A percentile compares a stretch with the other conserved stretches of the same genome.
Conservation (phyloP, 2,329 filamentous ascomycete genomes). For the Ciborinia camelliae region DNA sequence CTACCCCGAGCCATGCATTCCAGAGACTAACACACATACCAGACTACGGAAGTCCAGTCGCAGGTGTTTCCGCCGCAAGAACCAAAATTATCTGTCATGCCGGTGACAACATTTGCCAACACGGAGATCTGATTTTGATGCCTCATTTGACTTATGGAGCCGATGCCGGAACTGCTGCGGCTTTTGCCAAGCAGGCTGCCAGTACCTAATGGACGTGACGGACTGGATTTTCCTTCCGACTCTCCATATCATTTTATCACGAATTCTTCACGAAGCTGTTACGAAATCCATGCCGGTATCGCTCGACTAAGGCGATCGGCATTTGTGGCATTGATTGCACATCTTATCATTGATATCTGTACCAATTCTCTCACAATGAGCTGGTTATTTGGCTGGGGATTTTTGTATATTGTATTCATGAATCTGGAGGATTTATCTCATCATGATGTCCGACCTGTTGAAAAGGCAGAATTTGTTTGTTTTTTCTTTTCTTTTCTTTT, state of each 20-base stretch:
- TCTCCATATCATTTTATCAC: background rate
- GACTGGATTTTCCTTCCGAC: background rate
- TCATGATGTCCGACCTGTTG: background rate
- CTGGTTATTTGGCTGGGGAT: background rate
- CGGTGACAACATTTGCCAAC: constrained; percentile 30
- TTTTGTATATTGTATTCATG: background rate
- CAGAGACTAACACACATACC: background rate
- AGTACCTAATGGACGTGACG: background rate
- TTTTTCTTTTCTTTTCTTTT: too few species aligned
- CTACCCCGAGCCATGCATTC: background rate
- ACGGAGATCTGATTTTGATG: constrained; percentile 21
- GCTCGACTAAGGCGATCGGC: background rate
- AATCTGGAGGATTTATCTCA: background rate
- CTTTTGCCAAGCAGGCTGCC: constrained; percentile 23
- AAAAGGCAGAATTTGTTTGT: too few species aligned
- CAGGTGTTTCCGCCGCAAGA: constrained; percentile 23
- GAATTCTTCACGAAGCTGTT: background rate
- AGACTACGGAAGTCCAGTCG: constrained; percentile 28
- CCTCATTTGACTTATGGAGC: constrained; percentile 30
- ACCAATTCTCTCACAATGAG: background rate
- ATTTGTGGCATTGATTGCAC: background rate
- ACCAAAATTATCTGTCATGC: constrained; percentile 29
- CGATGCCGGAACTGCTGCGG: constrained; percentile 30
- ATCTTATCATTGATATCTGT: background rate
- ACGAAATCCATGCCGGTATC: background rate